phyloP scores from a whole-genome alignment of 2,329 filamentous ascomycete species.

The Zymoseptoria tritici region DNA sequence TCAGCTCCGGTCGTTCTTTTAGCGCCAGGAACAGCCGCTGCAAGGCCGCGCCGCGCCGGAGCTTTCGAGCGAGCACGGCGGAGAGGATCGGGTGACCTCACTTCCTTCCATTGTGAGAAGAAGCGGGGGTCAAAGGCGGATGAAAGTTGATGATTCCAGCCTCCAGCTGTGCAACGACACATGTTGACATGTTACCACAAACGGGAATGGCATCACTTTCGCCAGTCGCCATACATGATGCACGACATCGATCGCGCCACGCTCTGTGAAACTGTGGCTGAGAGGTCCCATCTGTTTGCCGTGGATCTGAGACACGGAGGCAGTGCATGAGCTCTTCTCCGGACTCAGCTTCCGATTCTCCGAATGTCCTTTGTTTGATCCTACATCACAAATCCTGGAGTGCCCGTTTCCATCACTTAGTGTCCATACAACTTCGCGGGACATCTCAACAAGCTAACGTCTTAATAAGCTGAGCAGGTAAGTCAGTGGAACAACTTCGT shows the following conservation, averaged over 20 bases:
- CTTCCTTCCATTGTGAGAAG: background rate
- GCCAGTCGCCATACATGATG: background rate
- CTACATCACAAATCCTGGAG: too few species aligned
- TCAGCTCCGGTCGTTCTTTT: background rate
- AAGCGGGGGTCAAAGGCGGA: background rate
- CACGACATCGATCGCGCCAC: background rate
- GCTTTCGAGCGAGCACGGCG: background rate
- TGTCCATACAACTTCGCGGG: too few species aligned
- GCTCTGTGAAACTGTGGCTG: background rate
- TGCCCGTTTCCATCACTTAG: too few species aligned
- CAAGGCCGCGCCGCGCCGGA: background rate
- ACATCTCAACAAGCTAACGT: too few species aligned
- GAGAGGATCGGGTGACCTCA: background rate
- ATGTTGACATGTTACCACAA: too few species aligned
- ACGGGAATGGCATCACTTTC: background rate
- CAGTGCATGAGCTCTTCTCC: background rate
- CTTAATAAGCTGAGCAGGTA: too few species aligned
- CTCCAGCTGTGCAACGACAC: background rate
- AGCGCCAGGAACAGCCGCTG: slow-evolving; percentile 10
- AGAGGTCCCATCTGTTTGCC: background rate
- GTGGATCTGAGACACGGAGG: background rate
- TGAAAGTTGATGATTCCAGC: background rate
- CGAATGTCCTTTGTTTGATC: too few species aligned
- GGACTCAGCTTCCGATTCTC: background rate
- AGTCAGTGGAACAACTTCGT: too few species aligned